phyloP scores from a whole-genome alignment of 2,329 filamentous ascomycete species.

The Trichophyton mentagrophytes region DNA sequence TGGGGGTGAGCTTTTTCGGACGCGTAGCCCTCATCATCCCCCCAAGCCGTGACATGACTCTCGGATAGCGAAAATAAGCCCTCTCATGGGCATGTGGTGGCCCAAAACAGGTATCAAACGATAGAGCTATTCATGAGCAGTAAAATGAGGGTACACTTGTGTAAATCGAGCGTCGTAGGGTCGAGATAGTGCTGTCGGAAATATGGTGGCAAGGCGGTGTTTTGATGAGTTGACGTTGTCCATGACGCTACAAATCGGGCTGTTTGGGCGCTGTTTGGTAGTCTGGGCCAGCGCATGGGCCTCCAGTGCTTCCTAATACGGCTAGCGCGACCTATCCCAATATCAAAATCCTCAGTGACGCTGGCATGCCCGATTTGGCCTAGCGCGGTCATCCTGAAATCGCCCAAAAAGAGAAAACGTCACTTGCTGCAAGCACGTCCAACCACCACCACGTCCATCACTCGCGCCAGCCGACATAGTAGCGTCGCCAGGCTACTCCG shows the following conservation, averaged over 20 bases:
- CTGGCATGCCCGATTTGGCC: constrained; percentile 10
- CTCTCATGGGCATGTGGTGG: constrained; percentile 37
- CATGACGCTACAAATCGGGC: constrained; percentile 28
- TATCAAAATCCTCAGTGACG: constrained; percentile 26
- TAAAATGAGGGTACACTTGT: constrained; percentile 39
- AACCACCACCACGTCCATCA: neutral
- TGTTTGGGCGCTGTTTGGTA: constrained; percentile 29
- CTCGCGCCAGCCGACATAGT: neutral
- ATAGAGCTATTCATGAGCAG: constrained; percentile 48
- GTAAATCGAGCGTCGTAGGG: constrained; percentile 42
- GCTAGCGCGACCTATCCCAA: constrained; percentile 33
- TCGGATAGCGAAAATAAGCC: constrained; percentile 26
- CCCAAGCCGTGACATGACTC: constrained; percentile 35
- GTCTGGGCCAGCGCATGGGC: constrained; percentile 32
- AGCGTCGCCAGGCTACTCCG: neutral
- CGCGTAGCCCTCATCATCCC: constrained; percentile 36
- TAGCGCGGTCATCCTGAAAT: constrained; percentile 6
- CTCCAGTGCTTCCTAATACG: constrained; percentile 28
- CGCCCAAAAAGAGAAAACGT: neutral
- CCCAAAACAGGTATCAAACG: constrained; percentile 51
- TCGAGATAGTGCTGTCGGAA: constrained; percentile 28
- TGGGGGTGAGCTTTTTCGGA: constrained; percentile 69
- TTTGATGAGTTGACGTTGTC: constrained; percentile 35
- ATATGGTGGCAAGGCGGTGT: constrained; percentile 23
- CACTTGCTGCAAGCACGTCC: neutral